Evolutionary conservation across 352 stramenopile species (phyloP), one percentile per base, ranked within the genome.

Genomic region (Globisporangium rhizosaccharum): DNA sequence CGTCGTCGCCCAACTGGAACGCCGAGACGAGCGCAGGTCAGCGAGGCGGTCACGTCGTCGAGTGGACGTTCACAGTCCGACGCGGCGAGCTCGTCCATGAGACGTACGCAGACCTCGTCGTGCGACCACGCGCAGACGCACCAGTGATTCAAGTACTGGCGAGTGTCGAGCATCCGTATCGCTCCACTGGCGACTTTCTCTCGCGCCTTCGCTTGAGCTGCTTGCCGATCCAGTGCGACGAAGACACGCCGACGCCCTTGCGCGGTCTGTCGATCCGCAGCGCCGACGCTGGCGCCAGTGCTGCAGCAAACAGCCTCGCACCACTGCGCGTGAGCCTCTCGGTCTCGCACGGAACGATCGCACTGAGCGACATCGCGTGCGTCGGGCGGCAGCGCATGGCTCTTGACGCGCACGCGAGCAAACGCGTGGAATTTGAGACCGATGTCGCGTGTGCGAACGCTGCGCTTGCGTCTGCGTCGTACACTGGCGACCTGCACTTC

Each of bases 1-100:
- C 75, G 10, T 67, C 75, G 14, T 66, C 72, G 12, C 65, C 68
- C 44, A 87, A 87, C 59, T 90, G 78, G 76, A 81, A 87, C 59
- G 65, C 63, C 18, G 51, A 73, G 12, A 53, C 61, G 9, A 59
- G 58, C n/a, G 44, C 52, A 3, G 42, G 44, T 12, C 44, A 25
- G 1, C 41, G 52, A 2, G 49, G 20, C 18, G 20, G 51, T 1
- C 60, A 75, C 18, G 56, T 79, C 3, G 70, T 84, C 0, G 62
- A 81, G 42, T 87, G 77, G 75, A 30, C 41, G n/a, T 88, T 88
- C 55, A 57, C 59, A 1, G 65, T 85, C 20, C 61, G 61, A 1
- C 57, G 68, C 12, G 62, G 58, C 36, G 49, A 58, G 39, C 46
- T 48, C 30, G 57, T 55, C 8, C 57, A 66, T 17, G 54, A 72